A percentile compares a stretch with the other conserved stretches of the same genome.
phyloP scores from a whole-genome alignment of 2,329 filamentous ascomycete species.

The Penicillium hordei region DNA sequence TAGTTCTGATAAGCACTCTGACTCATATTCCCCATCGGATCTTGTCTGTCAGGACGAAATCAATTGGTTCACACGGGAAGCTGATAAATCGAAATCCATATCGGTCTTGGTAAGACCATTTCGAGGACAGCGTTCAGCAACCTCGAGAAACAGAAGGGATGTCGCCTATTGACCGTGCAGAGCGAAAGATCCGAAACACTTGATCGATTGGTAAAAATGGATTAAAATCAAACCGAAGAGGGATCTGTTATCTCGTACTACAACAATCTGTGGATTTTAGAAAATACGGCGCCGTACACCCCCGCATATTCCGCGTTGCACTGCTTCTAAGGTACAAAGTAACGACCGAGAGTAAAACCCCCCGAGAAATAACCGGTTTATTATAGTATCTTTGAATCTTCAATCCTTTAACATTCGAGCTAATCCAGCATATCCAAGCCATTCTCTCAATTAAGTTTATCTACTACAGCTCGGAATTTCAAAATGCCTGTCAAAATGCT shows the following conservation, averaged over 20 bases:
- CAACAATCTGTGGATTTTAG: not conserved
- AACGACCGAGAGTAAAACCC: not conserved
- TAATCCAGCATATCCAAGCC: not conserved
- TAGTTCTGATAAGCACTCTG: too few species aligned
- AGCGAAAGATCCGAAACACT: not conserved
- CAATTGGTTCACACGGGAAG: too few species aligned
- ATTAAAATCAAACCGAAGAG: not conserved
- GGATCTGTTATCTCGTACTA: not conserved
- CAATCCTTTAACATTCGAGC: not conserved
- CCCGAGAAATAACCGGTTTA: slow-evolving; percentile 1
- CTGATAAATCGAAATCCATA: too few species aligned
- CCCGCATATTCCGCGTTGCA: not conserved
- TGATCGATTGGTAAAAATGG: too few species aligned
- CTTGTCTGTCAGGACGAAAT: too few species aligned
- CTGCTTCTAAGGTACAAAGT: not conserved
- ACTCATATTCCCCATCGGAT: too few species aligned
- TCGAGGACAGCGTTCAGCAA: not conserved
- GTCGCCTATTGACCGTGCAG: not conserved
- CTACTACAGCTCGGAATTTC: not conserved
- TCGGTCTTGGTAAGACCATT: too few species aligned
- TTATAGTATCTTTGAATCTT: not conserved
- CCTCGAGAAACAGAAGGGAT: not conserved
- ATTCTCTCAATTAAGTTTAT: not conserved
- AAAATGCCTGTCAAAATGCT: slow-evolving; percentile 8
- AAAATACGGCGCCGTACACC: not conserved